A percentile compares a stretch with the other conserved stretches of the same genome.
Evolutionary conservation across 306 rosid species (phyloP).

Genomic region (Bauhinia variegata): DNA sequence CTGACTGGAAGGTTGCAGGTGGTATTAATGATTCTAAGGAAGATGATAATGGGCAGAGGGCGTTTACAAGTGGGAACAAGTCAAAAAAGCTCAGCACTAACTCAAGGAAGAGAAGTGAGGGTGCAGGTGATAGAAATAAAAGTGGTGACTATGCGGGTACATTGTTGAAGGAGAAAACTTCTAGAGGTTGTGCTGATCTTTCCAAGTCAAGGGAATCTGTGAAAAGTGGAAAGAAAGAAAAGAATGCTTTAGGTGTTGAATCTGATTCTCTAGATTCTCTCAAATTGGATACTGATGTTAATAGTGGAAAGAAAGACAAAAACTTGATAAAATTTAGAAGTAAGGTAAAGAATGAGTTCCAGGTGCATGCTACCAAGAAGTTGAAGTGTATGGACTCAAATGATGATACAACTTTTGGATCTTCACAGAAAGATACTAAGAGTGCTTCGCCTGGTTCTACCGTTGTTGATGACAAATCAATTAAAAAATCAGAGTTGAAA

Average conservation of each 20-base stretch:
- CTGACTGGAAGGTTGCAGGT: slow-evolving; percentile 37
- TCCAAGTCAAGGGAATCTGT: slow-evolving; percentile 50
- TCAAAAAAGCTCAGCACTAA: slow-evolving; percentile 54
- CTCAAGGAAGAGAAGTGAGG: slow-evolving; percentile 55
- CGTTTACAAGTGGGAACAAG: slow-evolving; percentile 56
- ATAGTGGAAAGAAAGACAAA: slow-evolving; percentile 53
- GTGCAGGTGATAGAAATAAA: slow-evolving; percentile 48
- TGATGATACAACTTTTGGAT: slow-evolving; percentile 43
- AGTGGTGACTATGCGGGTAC: slow-evolving; percentile 42
- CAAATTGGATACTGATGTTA: slow-evolving; percentile 47
- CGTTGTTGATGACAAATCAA: slow-evolving; percentile 51
- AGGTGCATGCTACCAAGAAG: slow-evolving; percentile 62
- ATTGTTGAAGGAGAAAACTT: slow-evolving; percentile 46
- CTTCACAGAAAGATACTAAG: slow-evolving; percentile 50
- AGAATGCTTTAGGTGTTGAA: slow-evolving; percentile 46
- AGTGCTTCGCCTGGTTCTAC: slow-evolving; percentile 46
- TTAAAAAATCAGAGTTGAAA: slow-evolving; percentile 54
- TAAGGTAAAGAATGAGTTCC: slow-evolving; percentile 46
- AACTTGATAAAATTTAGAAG: too few relatives aligned
- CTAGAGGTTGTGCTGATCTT: slow-evolving; percentile 40
- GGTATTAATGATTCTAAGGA: slow-evolving; percentile 45
- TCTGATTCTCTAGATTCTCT: slow-evolving; percentile 45
- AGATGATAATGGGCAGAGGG: slow-evolving; percentile 48
- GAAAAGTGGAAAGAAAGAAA: slow-evolving; percentile 55
- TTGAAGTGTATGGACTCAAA: slow-evolving; percentile 53